Percentiles rank a stretch among this genome's conserved stretches.
These are phyloP conservation scores for Bipolaris zeicola DNA, from an alignment of 2,329 filamentous ascomycete species.

Conservation along the genomic window DNA sequence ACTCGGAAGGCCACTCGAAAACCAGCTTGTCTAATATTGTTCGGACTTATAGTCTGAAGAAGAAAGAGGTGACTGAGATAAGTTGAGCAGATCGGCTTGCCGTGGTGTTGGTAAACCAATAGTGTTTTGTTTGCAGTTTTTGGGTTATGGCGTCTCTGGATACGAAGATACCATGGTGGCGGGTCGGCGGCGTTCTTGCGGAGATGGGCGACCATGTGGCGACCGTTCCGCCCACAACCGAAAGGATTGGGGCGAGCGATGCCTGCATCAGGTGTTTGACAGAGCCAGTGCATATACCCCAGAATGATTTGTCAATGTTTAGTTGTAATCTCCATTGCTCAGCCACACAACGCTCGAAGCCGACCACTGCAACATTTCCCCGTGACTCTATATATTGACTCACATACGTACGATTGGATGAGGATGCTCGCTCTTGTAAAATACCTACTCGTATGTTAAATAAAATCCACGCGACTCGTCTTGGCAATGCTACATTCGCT, in stretches of 20 bases:
- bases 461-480: background rate
- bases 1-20: background rate
- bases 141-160: background rate
- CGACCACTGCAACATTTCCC: background rate
- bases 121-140: background rate
- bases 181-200: background rate
- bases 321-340: background rate
- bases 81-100: background rate
- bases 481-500: background rate
- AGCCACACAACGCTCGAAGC: background rate
- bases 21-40: background rate
- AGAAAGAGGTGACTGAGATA: background rate
- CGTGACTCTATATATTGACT: background rate
- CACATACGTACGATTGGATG: background rate
- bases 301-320: background rate
- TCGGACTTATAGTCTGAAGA: background rate
- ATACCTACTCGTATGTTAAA: background rate
- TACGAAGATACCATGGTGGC: constrained; percentile 2
- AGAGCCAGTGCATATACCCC: background rate
- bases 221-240: background rate
- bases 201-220: background rate
- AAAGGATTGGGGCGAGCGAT: background rate
- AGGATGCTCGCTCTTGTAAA: background rate
- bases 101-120: background rate
- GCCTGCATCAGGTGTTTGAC: background rate